Evolutionary conservation across 108 stramenopile species (phyloP), one percentile per base, ranked within the genome.

Genomic region (Cyclotella distinguenda): DNA sequence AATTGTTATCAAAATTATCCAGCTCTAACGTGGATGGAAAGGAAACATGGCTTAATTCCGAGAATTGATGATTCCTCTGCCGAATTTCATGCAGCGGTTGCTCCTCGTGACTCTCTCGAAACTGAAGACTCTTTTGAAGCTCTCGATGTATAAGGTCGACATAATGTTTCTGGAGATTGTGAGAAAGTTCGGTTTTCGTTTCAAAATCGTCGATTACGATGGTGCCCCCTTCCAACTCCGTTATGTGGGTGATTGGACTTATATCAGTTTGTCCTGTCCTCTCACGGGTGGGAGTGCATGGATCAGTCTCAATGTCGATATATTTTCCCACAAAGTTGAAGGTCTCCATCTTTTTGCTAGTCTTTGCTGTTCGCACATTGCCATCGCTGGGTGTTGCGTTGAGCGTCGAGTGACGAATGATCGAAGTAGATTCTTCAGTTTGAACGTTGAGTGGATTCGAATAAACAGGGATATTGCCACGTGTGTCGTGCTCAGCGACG

Each of bases 251-350:
- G 23, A 59, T 59, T 4, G 58, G 58, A 43, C 33, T 36, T 6
- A 59, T 59, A 15, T 23, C 35, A 15, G 18, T 16, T 1, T 7
- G 3, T 19, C 44, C 23, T 11, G 58, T 16, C 9, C 42, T 36
- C 7, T 21, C 40, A 6, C 40, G 58, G n/a, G 15, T 35, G 19
- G 58, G 40, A 12, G 40, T 59, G 12, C 9, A 16, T 1, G 26
- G 40, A 5, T 59, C 58, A 10, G 16, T 0, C 15, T 8, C 27
- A 11, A 59, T 27, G 16, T 43, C 44, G 58, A 59, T 59, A 40
- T 43, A 59, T 23, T 34, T 59, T 13, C 58, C 58, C 7, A 59
- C 58, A 30, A 59, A 42, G 23, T 59, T 43, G 12, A 26, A 59
- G 26, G 58, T 59, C 11, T 59, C 58, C 15, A 1, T 19, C 26